phyloP scores from a whole-genome alignment of 192 early-diverging fungal species.

The Backusella circina region DNA sequence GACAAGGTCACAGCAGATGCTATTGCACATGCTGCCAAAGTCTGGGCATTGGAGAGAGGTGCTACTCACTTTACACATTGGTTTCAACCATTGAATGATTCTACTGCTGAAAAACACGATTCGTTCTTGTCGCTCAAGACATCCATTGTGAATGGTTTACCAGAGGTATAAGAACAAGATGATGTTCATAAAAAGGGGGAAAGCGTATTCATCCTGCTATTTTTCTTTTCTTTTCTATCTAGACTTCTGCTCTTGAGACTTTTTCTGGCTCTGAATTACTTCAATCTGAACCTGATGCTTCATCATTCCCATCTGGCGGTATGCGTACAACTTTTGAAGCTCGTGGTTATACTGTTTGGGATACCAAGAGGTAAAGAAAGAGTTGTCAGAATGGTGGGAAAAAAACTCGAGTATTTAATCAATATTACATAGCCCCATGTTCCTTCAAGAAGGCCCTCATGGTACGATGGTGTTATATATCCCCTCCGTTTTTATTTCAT shows the following conservation, averaged over 20 bases:
- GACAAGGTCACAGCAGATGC: constrained; percentile 96
- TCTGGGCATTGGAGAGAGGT: constrained; percentile 97
- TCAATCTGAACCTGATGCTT: constrained; percentile 99
- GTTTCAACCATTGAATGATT: constrained; percentile 99
- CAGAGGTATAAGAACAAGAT: constrained; percentile 59
- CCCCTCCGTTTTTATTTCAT: constrained; percentile 97
- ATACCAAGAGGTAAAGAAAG: constrained; percentile 62
- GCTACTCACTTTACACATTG: constrained; percentile 99
- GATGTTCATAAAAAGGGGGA: not conserved
- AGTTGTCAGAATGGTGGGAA: not conserved
- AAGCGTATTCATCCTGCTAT: not conserved
- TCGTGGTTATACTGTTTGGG: constrained; percentile 99
- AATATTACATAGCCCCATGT: constrained; percentile 76
- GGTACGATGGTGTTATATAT: constrained; percentile 93
- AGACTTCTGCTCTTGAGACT: constrained; percentile 78
- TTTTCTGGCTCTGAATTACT: constrained; percentile 97
- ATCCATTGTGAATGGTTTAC: constrained; percentile 75
- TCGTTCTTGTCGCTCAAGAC: constrained; percentile 91
- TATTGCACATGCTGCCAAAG: constrained; percentile 95
- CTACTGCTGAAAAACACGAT: constrained; percentile 99
- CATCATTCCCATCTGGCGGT: constrained; percentile 98
- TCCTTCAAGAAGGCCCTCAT: constrained; percentile 89
- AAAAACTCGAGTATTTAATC: not conserved
- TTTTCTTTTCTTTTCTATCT: not conserved
- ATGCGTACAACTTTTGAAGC: constrained; percentile 99